Conservation (phyloP, 306 rosid species). For the Rosa persica region DNA sequence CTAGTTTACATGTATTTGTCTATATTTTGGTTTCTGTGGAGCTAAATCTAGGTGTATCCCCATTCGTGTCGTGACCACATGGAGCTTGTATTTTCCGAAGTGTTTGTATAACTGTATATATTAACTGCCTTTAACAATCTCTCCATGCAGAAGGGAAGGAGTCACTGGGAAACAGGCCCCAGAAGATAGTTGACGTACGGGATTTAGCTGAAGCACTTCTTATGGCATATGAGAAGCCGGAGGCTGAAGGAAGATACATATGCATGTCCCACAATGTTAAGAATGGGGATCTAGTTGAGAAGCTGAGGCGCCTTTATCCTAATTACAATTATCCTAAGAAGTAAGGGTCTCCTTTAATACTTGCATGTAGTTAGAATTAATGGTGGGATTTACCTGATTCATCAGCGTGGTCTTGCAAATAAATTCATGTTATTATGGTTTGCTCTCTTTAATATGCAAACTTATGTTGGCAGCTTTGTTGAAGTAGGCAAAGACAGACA, state of each 20-base stretch:
- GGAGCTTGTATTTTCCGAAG: neutral
- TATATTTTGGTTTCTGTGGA: neutral
- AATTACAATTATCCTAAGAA: slow-evolving; percentile 57
- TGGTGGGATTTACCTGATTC: neutral
- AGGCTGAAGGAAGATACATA: slow-evolving; percentile 71
- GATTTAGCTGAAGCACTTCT: slow-evolving; percentile 64
- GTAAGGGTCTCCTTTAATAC: slow-evolving; percentile 35
- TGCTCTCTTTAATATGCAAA: neutral
- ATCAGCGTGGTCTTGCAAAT: neutral
- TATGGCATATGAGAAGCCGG: slow-evolving; percentile 61
- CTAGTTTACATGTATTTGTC: neutral
- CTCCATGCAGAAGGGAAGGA: slow-evolving; percentile 41
- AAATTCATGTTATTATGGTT: neutral
- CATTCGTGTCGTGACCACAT: neutral
- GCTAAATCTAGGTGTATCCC: neutral
- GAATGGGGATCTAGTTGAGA: slow-evolving; percentile 45
- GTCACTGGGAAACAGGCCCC: slow-evolving; percentile 48
- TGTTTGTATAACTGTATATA: neutral
- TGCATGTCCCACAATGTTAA: slow-evolving; percentile 40
- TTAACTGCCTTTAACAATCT: neutral
- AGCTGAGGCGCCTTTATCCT: slow-evolving; percentile 55
- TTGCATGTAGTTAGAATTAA: no score
- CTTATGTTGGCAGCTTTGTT: slow-evolving; percentile 9
- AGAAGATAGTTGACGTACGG: slow-evolving; percentile 53
- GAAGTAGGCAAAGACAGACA: slow-evolving; percentile 9